A percentile compares a stretch with the other conserved stretches of the same genome.
These are phyloP conservation scores for Chalciporus piperatus DNA, from an alignment of 768 basidiomycete species.

Conservation along the genomic window DNA sequence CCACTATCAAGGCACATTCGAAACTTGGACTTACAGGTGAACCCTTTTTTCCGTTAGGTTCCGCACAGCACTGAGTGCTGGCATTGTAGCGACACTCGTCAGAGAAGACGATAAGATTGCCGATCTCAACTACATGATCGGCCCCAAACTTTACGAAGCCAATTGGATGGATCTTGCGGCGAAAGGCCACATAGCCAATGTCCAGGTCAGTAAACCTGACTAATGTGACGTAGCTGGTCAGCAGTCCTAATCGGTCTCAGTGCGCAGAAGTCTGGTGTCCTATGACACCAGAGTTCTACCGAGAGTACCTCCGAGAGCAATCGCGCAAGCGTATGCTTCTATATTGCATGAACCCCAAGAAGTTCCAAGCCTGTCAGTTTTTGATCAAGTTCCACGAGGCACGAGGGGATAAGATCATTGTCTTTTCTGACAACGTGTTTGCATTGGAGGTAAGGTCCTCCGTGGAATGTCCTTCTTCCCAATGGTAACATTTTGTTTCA, in stretches of 20 bases:
- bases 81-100: slow-evolving; percentile 80
- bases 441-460: slow-evolving; percentile 77
- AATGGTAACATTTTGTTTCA: slow-evolving; percentile 1
- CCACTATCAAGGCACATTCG: slow-evolving; percentile 98
- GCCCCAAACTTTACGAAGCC: slow-evolving; percentile 98
- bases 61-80: slow-evolving; percentile 2
- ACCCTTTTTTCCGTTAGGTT: background rate
- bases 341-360: slow-evolving; percentile 99
- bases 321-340: slow-evolving; percentile 92
- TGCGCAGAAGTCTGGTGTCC: slow-evolving; percentile 99
- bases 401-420: slow-evolving; percentile 98
- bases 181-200: slow-evolving; percentile 99
- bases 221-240: background rate
- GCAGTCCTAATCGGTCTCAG: slow-evolving; percentile 38
- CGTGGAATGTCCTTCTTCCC: background rate
- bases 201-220: slow-evolving; percentile 66
- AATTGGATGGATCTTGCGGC: slow-evolving; percentile 99
- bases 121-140: slow-evolving; percentile 98
- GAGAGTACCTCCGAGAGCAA: slow-evolving; percentile 91
- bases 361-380: slow-evolving; percentile 99
- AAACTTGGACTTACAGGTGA: slow-evolving; percentile 96
- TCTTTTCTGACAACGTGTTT: slow-evolving; percentile 98
- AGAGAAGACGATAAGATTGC: slow-evolving; percentile 99
- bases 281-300: slow-evolving; percentile 99
- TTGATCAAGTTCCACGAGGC: slow-evolving; percentile 97